Conservation (phyloP, 257 asterid species). For the Solanum microdontum region DNA sequence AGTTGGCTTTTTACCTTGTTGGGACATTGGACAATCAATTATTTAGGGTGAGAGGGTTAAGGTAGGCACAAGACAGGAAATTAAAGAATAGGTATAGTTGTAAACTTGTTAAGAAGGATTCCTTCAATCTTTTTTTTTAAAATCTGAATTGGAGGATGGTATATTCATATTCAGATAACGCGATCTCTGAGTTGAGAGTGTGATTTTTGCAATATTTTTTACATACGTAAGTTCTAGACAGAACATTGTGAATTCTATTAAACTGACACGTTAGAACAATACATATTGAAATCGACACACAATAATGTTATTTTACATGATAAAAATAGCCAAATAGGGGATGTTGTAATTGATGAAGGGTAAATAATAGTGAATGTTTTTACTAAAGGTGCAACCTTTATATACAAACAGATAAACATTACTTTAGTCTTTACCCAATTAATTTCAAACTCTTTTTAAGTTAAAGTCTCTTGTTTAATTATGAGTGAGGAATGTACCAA, state of each 20-base stretch:
- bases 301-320: neutral
- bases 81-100: neutral
- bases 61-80: neutral
- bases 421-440: neutral
- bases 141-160: neutral
- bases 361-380: neutral
- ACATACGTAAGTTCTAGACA: neutral
- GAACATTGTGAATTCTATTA: neutral
- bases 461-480: neutral
- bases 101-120: neutral
- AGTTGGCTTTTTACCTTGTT: neutral
- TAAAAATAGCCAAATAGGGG: neutral
- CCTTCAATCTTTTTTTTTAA: neutral
- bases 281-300: neutral
- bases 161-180: neutral
- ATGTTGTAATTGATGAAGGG: neutral
- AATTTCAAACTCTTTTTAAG: neutral
- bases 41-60: neutral
- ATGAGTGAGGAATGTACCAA: neutral
- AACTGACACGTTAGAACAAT: neutral
- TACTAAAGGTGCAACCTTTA: neutral
- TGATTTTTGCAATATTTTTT: neutral
- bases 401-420: neutral
- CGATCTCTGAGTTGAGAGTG: neutral
- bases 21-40: neutral